A percentile compares a stretch with the other conserved stretches of the same genome.
These are phyloP conservation scores for Cerrena zonata DNA, from an alignment of 1,284 basidiomycete species.

Conservation along the genomic window DNA sequence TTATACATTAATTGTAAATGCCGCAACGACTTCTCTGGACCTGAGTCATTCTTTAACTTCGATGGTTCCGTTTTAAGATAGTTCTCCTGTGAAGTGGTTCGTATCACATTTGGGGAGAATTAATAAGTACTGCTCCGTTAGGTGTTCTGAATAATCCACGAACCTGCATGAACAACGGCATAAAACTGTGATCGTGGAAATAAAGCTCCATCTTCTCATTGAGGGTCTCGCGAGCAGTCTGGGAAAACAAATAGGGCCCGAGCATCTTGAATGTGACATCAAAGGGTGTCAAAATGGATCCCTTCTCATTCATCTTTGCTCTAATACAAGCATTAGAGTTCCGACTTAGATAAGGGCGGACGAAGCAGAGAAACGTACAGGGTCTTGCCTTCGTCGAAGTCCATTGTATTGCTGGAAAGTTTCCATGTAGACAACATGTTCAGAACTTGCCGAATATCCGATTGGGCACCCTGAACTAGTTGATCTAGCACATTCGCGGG, in stretches of 20 bases:
- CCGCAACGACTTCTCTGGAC: constrained; percentile 62
- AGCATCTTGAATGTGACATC: constrained; percentile 81
- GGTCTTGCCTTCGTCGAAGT: constrained; percentile 85
- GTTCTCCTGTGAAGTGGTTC: constrained; percentile 61
- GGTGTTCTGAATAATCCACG: too few species aligned
- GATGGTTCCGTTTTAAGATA: constrained; percentile 81
- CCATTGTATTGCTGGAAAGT: constrained; percentile 69
- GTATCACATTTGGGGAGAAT: background rate
- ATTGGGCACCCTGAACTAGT: constrained; percentile 82
- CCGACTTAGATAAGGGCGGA: background rate
- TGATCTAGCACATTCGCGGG: constrained; percentile 89
- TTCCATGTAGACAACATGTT: constrained; percentile 99
- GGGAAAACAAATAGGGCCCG: constrained; percentile 84
- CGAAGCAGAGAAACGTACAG: constrained; percentile 58
- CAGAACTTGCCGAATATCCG: constrained; percentile 92
- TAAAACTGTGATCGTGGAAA: constrained; percentile 91
- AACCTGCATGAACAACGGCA: constrained; percentile 93
- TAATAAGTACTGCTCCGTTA: too few species aligned
- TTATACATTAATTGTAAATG: constrained; percentile 80
- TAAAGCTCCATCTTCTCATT: constrained; percentile 93
- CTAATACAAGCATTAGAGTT: constrained; percentile 36
- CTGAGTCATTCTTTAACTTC: constrained; percentile 49
- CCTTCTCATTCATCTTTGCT: constrained; percentile 86
- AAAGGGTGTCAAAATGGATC: constrained; percentile 86
- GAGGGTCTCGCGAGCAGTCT: constrained; percentile 75